phyloP scores from a whole-genome alignment of 2,329 filamentous ascomycete species.

The Pseudocercospora vitis region DNA sequence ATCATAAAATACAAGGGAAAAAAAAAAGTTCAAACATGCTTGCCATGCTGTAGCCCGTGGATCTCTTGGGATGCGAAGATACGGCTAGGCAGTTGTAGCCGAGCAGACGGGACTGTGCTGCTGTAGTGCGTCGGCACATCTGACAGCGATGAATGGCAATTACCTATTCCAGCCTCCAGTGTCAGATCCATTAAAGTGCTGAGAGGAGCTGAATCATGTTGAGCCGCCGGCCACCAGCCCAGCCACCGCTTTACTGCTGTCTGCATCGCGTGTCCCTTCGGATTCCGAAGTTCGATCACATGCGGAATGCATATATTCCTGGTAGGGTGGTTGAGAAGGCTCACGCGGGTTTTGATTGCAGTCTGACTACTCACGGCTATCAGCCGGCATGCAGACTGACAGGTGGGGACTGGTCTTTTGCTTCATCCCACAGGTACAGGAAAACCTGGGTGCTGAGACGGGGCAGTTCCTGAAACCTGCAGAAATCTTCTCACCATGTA shows the following conservation, averaged over 20 bases:
- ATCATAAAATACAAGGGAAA: background rate
- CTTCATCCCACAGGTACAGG: background rate
- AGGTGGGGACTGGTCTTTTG: background rate
- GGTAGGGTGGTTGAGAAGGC: conserved; percentile 4
- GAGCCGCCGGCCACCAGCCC: too few species aligned
- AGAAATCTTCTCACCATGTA: background rate
- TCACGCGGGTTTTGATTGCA: conserved; percentile 1
- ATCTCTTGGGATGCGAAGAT: background rate
- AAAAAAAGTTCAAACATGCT: background rate
- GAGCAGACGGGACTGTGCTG: background rate
- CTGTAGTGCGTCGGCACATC: background rate
- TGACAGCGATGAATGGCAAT: background rate
- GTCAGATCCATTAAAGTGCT: background rate
- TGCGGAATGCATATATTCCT: background rate
- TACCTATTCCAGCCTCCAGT: background rate
- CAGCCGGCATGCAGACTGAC: background rate
- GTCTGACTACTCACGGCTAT: too few species aligned
- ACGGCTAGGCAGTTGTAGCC: background rate
- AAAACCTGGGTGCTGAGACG: background rate
- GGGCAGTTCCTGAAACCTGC: background rate
- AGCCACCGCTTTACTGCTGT: background rate
- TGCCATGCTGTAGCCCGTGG: background rate
- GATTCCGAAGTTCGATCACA: conserved; percentile 4
- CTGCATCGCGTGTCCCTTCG: background rate
- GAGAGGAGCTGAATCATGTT: background rate